Conservation (phyloP, 805 yeast species). For the Candida wancherniae region DNA sequence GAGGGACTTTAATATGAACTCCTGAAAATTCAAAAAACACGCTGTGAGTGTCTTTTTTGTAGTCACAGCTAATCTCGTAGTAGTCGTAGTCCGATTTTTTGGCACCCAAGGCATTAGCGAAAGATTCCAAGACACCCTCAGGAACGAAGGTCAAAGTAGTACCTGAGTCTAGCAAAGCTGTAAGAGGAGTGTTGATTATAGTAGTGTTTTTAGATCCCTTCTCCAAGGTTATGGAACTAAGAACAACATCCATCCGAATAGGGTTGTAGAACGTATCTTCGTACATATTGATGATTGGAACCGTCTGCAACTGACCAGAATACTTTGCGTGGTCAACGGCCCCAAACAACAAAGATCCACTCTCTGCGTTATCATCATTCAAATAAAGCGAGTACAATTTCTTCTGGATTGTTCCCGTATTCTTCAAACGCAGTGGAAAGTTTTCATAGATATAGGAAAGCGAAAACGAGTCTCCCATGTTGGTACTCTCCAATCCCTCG, state of each 20-base stretch:
- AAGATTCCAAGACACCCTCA: slow-evolving; percentile 14
- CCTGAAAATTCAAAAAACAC: slow-evolving; percentile 52
- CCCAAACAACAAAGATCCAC: slow-evolving; percentile 38
- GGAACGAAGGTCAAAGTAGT: slow-evolving; percentile 50
- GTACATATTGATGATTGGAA: slow-evolving; percentile 38
- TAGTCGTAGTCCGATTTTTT: not conserved
- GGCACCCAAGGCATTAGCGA: slow-evolving; percentile 10
- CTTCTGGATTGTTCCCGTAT: slow-evolving; percentile 51
- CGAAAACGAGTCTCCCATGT: slow-evolving; percentile 11
- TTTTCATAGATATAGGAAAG: slow-evolving; percentile 47
- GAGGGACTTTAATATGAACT: slow-evolving; percentile 45
- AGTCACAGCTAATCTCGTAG: slow-evolving; percentile 6
- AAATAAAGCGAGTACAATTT: slow-evolving; percentile 61
- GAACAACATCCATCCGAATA: slow-evolving; percentile 44
- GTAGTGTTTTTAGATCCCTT: slow-evolving; percentile 3
- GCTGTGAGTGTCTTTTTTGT: slow-evolving; percentile 1
- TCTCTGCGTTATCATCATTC: slow-evolving; percentile 28
- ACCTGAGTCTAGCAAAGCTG: slow-evolving; percentile 45
- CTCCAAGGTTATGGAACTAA: slow-evolving; percentile 32
- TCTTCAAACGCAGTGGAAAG: slow-evolving; percentile 56
- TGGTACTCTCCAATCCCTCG: slow-evolving; percentile 60
- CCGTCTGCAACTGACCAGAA: slow-evolving; percentile 22
- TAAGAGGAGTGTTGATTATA: slow-evolving; percentile 1
- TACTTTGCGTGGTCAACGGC: slow-evolving; percentile 41
- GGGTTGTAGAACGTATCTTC: slow-evolving; percentile 21